Conservation (phyloP, 2,329 filamentous ascomycete genomes). For the Fusarium torreyae region DNA sequence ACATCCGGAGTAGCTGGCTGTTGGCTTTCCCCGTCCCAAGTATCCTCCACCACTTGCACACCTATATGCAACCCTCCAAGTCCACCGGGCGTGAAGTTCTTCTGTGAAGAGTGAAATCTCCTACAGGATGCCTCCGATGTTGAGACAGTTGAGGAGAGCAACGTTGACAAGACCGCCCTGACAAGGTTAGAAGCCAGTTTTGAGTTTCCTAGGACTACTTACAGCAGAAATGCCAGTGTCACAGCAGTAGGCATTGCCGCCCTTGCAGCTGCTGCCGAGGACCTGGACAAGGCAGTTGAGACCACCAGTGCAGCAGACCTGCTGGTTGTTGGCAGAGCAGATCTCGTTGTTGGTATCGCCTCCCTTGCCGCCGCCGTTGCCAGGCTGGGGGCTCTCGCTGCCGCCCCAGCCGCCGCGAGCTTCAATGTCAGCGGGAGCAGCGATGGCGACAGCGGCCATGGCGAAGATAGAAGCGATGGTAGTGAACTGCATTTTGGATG, state of each 20-base stretch:
- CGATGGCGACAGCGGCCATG: constrained; percentile 29
- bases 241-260: constrained; percentile 19
- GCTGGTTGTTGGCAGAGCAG: constrained; percentile 21
- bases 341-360: background rate
- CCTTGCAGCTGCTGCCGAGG: constrained; percentile 16
- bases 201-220: background rate
- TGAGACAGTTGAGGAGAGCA: constrained; percentile 25
- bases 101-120: background rate
- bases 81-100: background rate
- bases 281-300: constrained; percentile 22
- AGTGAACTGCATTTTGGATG: constrained; percentile 39
- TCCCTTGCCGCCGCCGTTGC: too few species aligned
- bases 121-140: background rate
- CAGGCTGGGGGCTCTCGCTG: constrained; percentile 1
- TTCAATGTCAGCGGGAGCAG: constrained; percentile 24
- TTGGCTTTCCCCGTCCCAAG: constrained; percentile 12
- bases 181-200: accelerated
- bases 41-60: background rate
- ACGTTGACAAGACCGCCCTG: constrained; percentile 26
- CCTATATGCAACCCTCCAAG: background rate
- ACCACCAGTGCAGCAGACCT: constrained; percentile 31
- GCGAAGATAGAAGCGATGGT: constrained; percentile 29
- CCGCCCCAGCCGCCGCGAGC: constrained; percentile 7
- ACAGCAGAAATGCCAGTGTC: background rate
- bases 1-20: constrained; percentile 10